These are phyloP conservation scores for Penicillium oxalicum DNA, from an alignment of 2,329 filamentous ascomycete species.

Conservation along the genomic window DNA sequence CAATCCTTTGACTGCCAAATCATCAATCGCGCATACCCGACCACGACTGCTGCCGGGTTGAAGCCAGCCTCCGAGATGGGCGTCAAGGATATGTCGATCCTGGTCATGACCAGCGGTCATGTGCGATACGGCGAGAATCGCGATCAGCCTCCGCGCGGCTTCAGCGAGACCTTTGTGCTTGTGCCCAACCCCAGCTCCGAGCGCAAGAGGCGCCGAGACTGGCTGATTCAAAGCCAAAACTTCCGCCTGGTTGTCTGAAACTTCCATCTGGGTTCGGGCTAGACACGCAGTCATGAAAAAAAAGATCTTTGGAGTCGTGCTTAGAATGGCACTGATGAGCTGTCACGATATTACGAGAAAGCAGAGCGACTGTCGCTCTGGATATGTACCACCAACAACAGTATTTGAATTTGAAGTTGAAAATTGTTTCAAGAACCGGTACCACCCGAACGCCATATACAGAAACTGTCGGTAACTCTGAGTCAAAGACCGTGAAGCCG, in stretches of 20 bases:
- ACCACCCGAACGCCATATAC: neutral
- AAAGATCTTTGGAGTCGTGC: neutral
- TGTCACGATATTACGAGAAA: constrained; percentile 2
- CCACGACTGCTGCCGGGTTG: constrained; percentile 40
- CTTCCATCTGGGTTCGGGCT: neutral
- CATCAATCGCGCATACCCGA: constrained; percentile 63
- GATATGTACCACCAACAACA: neutral
- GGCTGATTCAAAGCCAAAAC: constrained; percentile 67
- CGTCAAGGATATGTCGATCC: constrained; percentile 59
- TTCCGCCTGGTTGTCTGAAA: constrained; percentile 53
- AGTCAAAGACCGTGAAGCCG: neutral
- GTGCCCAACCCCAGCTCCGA: constrained; percentile 60
- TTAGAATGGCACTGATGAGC: neutral
- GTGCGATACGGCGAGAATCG: constrained; percentile 61
- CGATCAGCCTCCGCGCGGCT: constrained; percentile 60
- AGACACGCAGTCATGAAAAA: neutral
- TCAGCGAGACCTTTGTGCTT: constrained; percentile 74
- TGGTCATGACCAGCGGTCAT: constrained; percentile 67
- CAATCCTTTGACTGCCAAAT: constrained; percentile 73
- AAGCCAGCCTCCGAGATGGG: constrained; percentile 38
- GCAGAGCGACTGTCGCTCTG: neutral
- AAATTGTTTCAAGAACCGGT: neutral
- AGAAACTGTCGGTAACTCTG: neutral
- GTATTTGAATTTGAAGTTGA: neutral
- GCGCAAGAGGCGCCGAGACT: constrained; percentile 51